These are phyloP conservation scores for Beverwykella pulmonaria DNA, from an alignment of 495 filamentous ascomycete genomes.

Conservation along the genomic window DNA sequence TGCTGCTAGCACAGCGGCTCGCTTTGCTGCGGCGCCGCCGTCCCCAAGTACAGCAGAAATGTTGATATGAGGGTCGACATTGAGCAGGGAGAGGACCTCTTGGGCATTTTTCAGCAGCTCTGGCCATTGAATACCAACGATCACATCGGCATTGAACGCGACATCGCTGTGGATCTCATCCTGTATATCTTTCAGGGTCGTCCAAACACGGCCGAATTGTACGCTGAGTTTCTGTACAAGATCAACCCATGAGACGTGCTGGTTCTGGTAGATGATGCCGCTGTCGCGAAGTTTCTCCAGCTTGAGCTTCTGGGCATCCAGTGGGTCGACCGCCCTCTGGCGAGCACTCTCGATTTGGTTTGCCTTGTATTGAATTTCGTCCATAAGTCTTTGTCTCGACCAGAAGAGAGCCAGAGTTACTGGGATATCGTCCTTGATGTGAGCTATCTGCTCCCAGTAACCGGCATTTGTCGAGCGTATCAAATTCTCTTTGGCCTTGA, in stretches of 20 bases:
- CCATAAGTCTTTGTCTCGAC: conserved; percentile 19
- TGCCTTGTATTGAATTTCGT: conserved; percentile 10
- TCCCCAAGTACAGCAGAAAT: conserved; percentile 15
- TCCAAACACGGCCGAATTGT: conserved; percentile 15
- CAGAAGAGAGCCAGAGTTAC: conserved; percentile 12
- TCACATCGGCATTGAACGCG: conserved; percentile 17
- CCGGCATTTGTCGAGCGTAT: conserved; percentile 17
- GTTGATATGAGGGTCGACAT: conserved; percentile 16
- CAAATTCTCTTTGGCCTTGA: conserved; percentile 15
- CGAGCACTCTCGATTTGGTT: conserved; percentile 15
- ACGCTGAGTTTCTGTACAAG: conserved; percentile 19
- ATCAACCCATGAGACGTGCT: conserved; percentile 18
- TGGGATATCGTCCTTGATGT: conserved; percentile 19
- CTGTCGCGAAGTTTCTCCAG: conserved; percentile 17
- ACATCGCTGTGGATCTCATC: conserved; percentile 17
- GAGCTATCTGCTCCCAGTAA: conserved; percentile 16
- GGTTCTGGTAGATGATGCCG: conserved; percentile 16
- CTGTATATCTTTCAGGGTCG: conserved; percentile 17
- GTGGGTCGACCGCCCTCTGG: conserved; percentile 17
- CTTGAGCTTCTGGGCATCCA: conserved; percentile 17
- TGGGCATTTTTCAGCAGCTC: conserved; percentile 13
- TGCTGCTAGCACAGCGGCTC: conserved; percentile 15
- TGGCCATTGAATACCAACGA: conserved; percentile 19
- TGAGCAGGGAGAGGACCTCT: conserved; percentile 17
- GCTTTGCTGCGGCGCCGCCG: conserved; percentile 13